A percentile compares a stretch with the other conserved stretches of the same genome.
phyloP scores from a whole-genome alignment of 2,329 filamentous ascomycete species.

The Talaromyces sp. region DNA sequence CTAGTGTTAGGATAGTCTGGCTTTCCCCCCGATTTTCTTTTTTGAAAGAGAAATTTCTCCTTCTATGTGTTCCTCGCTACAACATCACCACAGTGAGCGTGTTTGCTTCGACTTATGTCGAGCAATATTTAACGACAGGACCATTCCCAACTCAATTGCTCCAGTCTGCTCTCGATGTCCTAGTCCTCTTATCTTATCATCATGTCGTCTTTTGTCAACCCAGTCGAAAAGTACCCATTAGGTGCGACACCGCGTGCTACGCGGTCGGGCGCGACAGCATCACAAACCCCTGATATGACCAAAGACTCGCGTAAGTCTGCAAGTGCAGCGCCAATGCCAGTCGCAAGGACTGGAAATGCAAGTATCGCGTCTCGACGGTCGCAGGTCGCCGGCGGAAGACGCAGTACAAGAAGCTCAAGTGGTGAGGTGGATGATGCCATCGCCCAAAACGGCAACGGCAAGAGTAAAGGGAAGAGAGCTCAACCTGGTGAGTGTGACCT shows the following conservation, averaged over 20 bases:
- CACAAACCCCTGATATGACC: neutral
- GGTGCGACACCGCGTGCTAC: slow-evolving; percentile 12
- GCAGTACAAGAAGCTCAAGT: slow-evolving; percentile 11
- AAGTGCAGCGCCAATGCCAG: neutral
- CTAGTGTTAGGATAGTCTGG: slow-evolving; percentile 16
- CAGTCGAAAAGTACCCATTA: slow-evolving; percentile 5
- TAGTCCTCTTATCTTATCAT: slow-evolving; percentile 12
- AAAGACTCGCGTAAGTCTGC: slow-evolving; percentile 2
- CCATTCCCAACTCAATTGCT: neutral
- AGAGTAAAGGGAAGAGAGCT: slow-evolving; percentile 4
- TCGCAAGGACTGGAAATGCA: neutral
- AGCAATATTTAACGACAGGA: neutral
- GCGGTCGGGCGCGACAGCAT: slow-evolving; percentile 11
- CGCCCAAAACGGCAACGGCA: slow-evolving; percentile 9
- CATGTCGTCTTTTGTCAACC: slow-evolving; percentile 11
- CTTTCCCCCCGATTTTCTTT: neutral
- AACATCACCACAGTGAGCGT: slow-evolving; percentile 5
- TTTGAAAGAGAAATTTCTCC: neutral
- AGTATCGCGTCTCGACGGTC: neutral
- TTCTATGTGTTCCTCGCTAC: neutral
- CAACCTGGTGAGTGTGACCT: slow-evolving; percentile 10
- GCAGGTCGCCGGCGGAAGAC: neutral
- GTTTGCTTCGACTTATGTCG: neutral
- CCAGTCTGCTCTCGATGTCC: neutral
- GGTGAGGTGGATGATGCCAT: slow-evolving; percentile 1